Percentiles rank a stretch among this genome's conserved stretches.
These are phyloP conservation scores for Benincasa hispida DNA, from an alignment of 306 rosid genomes.

Conservation along the genomic window DNA sequence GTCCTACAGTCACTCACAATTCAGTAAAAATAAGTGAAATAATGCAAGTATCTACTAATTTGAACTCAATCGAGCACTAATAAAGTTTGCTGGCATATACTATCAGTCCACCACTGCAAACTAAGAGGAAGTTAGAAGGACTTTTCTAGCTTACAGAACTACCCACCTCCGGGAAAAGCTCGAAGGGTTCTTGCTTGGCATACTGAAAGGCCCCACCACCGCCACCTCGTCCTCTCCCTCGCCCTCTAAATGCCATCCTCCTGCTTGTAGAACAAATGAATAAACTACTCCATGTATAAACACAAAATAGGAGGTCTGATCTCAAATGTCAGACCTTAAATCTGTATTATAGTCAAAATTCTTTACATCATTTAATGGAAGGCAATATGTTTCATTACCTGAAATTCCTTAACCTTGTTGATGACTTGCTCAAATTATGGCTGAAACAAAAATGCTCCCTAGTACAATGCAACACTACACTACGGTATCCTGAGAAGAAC, in stretches of 20 bases:
- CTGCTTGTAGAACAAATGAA: background rate
- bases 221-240: slow-evolving; percentile 11
- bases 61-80: background rate
- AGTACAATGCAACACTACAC: too few relatives aligned
- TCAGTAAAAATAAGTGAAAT: background rate
- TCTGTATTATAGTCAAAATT: background rate
- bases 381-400: background rate
- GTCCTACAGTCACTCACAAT: background rate
- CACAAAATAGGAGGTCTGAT: background rate
- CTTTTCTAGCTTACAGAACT: background rate
- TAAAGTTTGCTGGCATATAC: background rate
- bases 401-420: background rate
- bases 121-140: background rate
- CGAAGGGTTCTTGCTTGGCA: slow-evolving; percentile 13
- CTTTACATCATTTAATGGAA: background rate
- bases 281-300: background rate
- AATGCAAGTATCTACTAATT: background rate
- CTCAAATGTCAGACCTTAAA: background rate
- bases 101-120: background rate
- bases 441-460: background rate
- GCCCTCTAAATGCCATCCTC: slow-evolving; percentile 15
- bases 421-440: background rate
- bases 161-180: slow-evolving; percentile 12
- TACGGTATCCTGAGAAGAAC: background rate
- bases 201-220: slow-evolving; percentile 5